Base-by-base conservation (phyloP, 2,329 filamentous ascomycete species). In the Podosphaera fusca region DNA sequence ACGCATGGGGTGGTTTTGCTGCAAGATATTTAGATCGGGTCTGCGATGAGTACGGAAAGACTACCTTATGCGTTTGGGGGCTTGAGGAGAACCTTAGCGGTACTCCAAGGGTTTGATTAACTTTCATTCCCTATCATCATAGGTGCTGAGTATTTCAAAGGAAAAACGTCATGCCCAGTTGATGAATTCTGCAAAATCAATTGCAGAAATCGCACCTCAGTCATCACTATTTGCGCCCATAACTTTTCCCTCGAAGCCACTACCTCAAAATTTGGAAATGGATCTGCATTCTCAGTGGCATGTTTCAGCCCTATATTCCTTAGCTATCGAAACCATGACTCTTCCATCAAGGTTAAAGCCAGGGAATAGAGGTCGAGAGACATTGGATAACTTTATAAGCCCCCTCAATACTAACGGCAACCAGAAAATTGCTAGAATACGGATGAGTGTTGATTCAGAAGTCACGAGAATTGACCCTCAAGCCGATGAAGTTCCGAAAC, bases 11-110 rank as follows among this genome's bases (percentile, higher is more conserved):
- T 60, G 85, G 86, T 0, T 90, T 90, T 66, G 77, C 82, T 5
- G 73, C 81, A 2, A 75, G 76, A 58, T 90, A 89, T 66, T 68
- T 87, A 33, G 83, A 96, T 67, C 76, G 81, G 35, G 70, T 98
- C 58, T 74, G 86, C 60, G 92, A 98, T 66, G 92, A 98, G 67
- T 90, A 89, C 67, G 87, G 87, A 35, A 96, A 95, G 71, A 79
- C 81, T 38, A 80, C 80, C 55, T 79, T 95, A 36, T 94, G 87
- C 85, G 77, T 88, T 10, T 96, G 89, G 83, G 89, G 84, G 0
- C 68, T 88, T 30, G 84, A 94, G 67, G 81, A 83, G 57, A 71
- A 71, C 1, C 72, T 75, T 46, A 72, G 69, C 54, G 76, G 72
- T 49, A 71, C 75, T 35, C 69, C 75, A 45, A 73, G 79, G 64